Conservation (phyloP, 2,329 filamentous ascomycete genomes). For the Bretziella fagacearum region DNA sequence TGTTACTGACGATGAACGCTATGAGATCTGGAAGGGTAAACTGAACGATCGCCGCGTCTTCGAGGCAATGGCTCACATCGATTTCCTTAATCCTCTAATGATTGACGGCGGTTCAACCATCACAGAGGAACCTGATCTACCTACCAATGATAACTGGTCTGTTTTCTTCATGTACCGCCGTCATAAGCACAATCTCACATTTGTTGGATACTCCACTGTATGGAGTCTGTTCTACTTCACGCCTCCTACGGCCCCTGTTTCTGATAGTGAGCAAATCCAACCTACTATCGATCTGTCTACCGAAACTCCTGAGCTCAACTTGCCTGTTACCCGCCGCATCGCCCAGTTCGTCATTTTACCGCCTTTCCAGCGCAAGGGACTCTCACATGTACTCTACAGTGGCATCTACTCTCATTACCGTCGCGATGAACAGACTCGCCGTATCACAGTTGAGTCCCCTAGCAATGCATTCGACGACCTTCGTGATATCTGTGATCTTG, state of each 20-base stretch:
- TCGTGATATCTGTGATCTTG: conserved; percentile 57
- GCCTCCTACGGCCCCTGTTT: conserved; percentile 24
- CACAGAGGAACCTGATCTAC: conserved; percentile 36
- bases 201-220: conserved; percentile 79
- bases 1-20: conserved; percentile 22
- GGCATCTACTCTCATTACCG: conserved; percentile 57
- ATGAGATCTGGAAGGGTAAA: conserved; percentile 71
- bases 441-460: conserved; percentile 88
- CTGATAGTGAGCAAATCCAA: conserved; percentile 14
- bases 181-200: conserved; percentile 41
- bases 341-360: conserved; percentile 89
- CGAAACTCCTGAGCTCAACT: conserved; percentile 16
- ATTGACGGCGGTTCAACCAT: conserved; percentile 85
- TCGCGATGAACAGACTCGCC: conserved; percentile 49
- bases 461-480: conserved; percentile 73
- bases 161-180: conserved; percentile 66
- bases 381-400: conserved; percentile 66
- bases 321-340: conserved; percentile 66
- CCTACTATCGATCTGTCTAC: conserved; percentile 29
- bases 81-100: conserved; percentile 69
- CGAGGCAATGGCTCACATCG: conserved; percentile 60
- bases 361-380: conserved; percentile 65
- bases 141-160: conserved; percentile 61
- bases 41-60: conserved; percentile 53
- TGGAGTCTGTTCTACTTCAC: conserved; percentile 66